Evolutionary conservation across 2,329 filamentous ascomycete species (phyloP).

Genomic region (Diaporthe helianthi): DNA sequence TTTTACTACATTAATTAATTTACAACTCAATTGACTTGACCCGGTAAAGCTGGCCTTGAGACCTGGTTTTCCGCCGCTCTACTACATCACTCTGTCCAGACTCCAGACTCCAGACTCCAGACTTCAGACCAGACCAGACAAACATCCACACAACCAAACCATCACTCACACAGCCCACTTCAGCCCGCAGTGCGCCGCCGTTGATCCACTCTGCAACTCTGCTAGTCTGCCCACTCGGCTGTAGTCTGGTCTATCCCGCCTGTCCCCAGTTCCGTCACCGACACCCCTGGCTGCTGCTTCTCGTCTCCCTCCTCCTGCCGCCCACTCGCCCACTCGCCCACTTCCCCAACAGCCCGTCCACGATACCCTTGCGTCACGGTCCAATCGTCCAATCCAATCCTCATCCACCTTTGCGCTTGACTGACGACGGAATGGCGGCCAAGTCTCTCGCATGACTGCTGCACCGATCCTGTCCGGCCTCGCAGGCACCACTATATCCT

Average conservation of each 20-base stretch:
- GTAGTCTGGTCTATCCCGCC: not conserved
- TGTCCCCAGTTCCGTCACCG: constrained; percentile 12
- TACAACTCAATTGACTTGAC: constrained; percentile 16
- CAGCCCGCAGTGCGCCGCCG: not conserved
- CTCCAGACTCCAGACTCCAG: not conserved
- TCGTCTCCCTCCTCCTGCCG: constrained; percentile 1
- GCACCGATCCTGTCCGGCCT: constrained; percentile 22
- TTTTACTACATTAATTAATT: constrained; percentile 23
- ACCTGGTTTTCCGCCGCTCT: constrained; percentile 10
- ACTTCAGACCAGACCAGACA: constrained; percentile 14
- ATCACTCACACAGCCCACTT: constrained; percentile 7
- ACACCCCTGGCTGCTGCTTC: constrained; percentile 19
- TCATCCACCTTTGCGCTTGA: constrained; percentile 6
- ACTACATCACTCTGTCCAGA: constrained; percentile 2
- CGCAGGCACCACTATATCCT: constrained; percentile 10
- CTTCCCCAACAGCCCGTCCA: not conserved
- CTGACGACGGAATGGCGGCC: constrained; percentile 34
- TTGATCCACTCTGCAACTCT: constrained; percentile 16
- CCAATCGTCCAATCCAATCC: not conserved
- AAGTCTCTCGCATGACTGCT: constrained; percentile 27
- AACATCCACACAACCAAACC: not conserved
- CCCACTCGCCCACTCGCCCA: not conserved
- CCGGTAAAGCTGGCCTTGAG: constrained; percentile 17
- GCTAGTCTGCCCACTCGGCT: not conserved
- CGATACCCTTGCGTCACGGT: constrained; percentile 28